phyloP scores from a whole-genome alignment of 768 basidiomycete species.

The Leccinum disarticulatum region DNA sequence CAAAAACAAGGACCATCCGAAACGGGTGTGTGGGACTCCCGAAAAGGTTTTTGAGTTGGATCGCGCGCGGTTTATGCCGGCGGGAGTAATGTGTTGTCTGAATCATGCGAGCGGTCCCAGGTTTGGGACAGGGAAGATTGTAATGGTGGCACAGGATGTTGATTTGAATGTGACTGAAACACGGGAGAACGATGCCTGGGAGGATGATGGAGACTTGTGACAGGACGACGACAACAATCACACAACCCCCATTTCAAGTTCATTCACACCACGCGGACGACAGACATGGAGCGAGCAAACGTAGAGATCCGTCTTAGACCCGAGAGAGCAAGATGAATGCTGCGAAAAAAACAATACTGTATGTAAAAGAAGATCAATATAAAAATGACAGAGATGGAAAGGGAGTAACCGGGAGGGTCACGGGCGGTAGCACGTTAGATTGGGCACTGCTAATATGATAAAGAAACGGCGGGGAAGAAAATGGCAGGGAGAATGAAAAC shows the following conservation, averaged over 20 bases:
- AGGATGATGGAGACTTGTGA: slow-evolving; percentile 18
- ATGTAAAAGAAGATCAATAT: slow-evolving; percentile 34
- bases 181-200: slow-evolving; percentile 15
- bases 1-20: slow-evolving; percentile 10
- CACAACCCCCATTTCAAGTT: background rate
- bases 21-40: slow-evolving; percentile 4
- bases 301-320: slow-evolving; percentile 33
- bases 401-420: slow-evolving; percentile 17
- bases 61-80: slow-evolving; percentile 9
- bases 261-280: slow-evolving; percentile 16
- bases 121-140: slow-evolving; percentile 5
- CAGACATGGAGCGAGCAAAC: slow-evolving; percentile 28
- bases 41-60: background rate
- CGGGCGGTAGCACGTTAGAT: slow-evolving; percentile 9
- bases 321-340: slow-evolving; percentile 23
- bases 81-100: slow-evolving; percentile 13
- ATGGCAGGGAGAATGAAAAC: slow-evolving; percentile 23
- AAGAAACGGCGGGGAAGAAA: slow-evolving; percentile 15
- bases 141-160: slow-evolving; percentile 3
- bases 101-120: slow-evolving; percentile 8
- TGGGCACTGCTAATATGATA: slow-evolving; percentile 29
- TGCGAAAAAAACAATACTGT: slow-evolving; percentile 19
- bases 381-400: slow-evolving; percentile 22
- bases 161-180: slow-evolving; percentile 23
- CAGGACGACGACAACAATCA: slow-evolving; percentile 6